Percentiles rank a stretch among this genome's conserved stretches.
Conservation (phyloP, 2,329 filamentous ascomycete genomes). For the Ophiocordyceps camponoti-leonardi region DNA sequence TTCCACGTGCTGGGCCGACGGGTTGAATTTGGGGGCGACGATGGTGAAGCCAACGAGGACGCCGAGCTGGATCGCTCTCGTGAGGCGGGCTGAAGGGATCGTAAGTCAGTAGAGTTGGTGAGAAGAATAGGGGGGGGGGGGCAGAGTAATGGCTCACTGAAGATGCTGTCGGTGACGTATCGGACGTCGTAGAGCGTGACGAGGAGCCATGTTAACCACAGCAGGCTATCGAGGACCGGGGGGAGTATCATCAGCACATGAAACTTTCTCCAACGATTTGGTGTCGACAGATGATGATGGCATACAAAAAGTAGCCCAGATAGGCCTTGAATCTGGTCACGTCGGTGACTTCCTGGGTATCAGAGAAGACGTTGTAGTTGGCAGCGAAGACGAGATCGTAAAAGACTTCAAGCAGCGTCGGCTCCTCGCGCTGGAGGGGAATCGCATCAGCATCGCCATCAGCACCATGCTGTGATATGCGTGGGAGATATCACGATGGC, state of each 20-base stretch:
- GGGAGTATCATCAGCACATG: neutral
- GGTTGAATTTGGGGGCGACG: neutral
- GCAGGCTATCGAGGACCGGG: neutral
- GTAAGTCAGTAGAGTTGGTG: neutral
- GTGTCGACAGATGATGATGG: too few relatives aligned
- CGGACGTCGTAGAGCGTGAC: neutral
- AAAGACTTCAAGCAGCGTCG: slow-evolving; percentile 19
- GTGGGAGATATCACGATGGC: too few relatives aligned
- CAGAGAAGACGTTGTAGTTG: slow-evolving; percentile 42
- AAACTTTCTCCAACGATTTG: neutral
- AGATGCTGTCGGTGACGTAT: slow-evolving; percentile 1
- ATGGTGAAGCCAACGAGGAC: slow-evolving; percentile 1
- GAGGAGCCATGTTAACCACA: slow-evolving; percentile 1
- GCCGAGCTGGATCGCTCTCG: slow-evolving; percentile 1
- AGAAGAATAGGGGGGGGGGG: too few relatives aligned
- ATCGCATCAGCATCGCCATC: neutral
- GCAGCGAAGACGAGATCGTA: slow-evolving; percentile 30
- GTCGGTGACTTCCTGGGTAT: slow-evolving; percentile 14
- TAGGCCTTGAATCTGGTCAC: slow-evolving; percentile 15
- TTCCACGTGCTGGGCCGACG: neutral
- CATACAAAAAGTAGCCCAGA: slow-evolving; percentile 7
- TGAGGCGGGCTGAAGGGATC: slow-evolving; percentile 1
- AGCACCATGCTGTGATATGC: too few relatives aligned
- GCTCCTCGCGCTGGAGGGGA: slow-evolving; percentile 15
- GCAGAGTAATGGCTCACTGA: too few relatives aligned